phyloP scores from a whole-genome alignment of 208 protist species.

The Leishmania amazonensis region DNA sequence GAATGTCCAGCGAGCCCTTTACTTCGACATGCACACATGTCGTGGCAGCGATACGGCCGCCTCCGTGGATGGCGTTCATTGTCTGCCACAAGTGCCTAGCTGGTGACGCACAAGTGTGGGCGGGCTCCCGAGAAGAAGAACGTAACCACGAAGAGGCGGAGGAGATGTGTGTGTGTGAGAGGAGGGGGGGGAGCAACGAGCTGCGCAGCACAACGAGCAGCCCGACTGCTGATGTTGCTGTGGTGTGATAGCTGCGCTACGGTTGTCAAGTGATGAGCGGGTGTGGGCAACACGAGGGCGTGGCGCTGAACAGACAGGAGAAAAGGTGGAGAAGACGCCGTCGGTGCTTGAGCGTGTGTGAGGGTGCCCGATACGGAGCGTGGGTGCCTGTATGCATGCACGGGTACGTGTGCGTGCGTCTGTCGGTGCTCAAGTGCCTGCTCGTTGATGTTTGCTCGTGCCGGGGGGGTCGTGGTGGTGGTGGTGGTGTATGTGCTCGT shows the following conservation, averaged over 20 bases:
- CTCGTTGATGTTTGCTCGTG: background rate
- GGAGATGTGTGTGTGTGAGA: background rate
- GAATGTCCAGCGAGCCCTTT: slow-evolving; percentile 47
- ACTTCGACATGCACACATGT: slow-evolving; percentile 51
- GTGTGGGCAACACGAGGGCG: background rate
- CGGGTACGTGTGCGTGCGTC: background rate
- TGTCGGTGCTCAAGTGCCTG: background rate
- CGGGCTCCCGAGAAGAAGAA: background rate
- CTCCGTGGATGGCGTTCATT: background rate
- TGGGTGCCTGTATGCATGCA: background rate
- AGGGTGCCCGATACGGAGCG: background rate
- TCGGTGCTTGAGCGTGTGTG: background rate
- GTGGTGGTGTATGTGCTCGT: background rate
- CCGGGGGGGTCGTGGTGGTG: background rate
- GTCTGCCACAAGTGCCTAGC: background rate
- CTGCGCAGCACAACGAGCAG: background rate
- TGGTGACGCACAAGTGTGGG: background rate
- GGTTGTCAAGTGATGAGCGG: background rate
- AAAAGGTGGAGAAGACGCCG: no score
- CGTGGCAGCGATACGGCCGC: background rate
- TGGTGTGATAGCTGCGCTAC: background rate
- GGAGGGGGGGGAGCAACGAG: background rate
- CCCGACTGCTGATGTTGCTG: background rate
- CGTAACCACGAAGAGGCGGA: background rate
- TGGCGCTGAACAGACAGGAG: background rate